A percentile compares a stretch with the other conserved stretches of the same genome.
These are phyloP conservation scores for Salvia hispanica DNA, from an alignment of 257 asterid genomes.

Conservation along the genomic window DNA sequence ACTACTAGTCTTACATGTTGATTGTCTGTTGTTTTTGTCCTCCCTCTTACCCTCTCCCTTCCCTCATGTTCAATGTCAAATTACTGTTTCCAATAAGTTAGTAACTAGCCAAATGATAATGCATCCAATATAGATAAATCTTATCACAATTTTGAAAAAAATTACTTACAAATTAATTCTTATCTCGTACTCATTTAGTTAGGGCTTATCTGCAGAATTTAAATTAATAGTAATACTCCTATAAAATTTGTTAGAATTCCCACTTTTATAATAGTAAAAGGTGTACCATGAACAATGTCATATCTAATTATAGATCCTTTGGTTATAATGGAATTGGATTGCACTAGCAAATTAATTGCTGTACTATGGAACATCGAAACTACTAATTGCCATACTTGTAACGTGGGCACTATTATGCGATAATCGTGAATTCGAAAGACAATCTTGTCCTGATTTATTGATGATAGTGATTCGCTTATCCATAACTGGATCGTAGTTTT, in stretches of 20 bases:
- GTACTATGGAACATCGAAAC: constrained; percentile 6
- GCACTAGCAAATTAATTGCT: neutral
- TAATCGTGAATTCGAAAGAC: neutral
- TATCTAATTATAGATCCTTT: neutral
- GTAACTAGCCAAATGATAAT: too few relatives aligned
- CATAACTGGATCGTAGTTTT: constrained; percentile 14
- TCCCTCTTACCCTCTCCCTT: neutral
- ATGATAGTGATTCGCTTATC: constrained; percentile 7
- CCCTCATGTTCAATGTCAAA: neutral
- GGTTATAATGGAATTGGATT: neutral
- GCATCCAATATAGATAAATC: too few relatives aligned
- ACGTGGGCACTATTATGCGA: constrained; percentile 5
- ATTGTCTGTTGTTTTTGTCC: neutral
- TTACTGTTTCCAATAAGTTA: neutral
- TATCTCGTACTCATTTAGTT: too few relatives aligned
- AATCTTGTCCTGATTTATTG: constrained; percentile 5
- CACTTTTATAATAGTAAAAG: too few relatives aligned
- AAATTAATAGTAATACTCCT: too few relatives aligned
- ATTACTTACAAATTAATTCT: too few relatives aligned
- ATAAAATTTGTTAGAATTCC: too few relatives aligned
- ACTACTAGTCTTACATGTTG: constrained; percentile 2
- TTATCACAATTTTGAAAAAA: too few relatives aligned
- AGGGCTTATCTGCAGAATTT: too few relatives aligned
- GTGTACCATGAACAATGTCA: neutral
- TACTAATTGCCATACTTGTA: neutral